Evolutionary conservation across 108 stramenopile species (phyloP).

Genomic region (Fistulifera solaris): DNA sequence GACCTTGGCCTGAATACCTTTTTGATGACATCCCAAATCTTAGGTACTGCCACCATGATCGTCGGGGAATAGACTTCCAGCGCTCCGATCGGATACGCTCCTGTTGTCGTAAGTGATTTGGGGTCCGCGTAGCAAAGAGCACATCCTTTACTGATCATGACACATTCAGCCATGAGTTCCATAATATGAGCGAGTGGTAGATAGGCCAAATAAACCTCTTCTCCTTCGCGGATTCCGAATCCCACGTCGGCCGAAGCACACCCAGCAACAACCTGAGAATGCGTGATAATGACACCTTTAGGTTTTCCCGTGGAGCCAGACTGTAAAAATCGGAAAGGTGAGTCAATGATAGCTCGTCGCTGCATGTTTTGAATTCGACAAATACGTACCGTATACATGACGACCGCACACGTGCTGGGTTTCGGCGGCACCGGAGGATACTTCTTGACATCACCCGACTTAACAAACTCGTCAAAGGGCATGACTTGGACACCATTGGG

Average conservation of each 20-base stretch:
- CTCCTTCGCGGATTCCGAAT: slow-evolving; percentile 19
- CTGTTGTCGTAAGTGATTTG: slow-evolving; percentile 66
- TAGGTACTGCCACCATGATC: slow-evolving; percentile 84
- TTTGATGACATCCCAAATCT: slow-evolving; percentile 93
- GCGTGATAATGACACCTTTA: slow-evolving; percentile 94
- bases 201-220: slow-evolving; percentile 59
- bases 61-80: slow-evolving; percentile 78
- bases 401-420: slow-evolving; percentile 75
- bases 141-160: slow-evolving; percentile 38
- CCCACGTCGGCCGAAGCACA: slow-evolving; percentile 27
- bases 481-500: slow-evolving; percentile 42
- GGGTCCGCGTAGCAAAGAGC: slow-evolving; percentile 84
- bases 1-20: slow-evolving; percentile 83
- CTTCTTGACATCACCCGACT: slow-evolving; percentile 50
- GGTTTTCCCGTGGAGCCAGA: slow-evolving; percentile 87
- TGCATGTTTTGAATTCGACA: no score
- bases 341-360: no score
- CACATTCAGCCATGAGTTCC: slow-evolving; percentile 81
- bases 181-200: slow-evolving; percentile 81
- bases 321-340: no score
- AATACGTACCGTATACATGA: slow-evolving; percentile 99
- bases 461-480: slow-evolving; percentile 75
- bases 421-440: slow-evolving; percentile 64
- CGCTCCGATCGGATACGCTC: slow-evolving; percentile 77
- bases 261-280: slow-evolving; percentile 69